phyloP scores from a whole-genome alignment of 441 rosid species.

The Heliophila coronopifolia region DNA sequence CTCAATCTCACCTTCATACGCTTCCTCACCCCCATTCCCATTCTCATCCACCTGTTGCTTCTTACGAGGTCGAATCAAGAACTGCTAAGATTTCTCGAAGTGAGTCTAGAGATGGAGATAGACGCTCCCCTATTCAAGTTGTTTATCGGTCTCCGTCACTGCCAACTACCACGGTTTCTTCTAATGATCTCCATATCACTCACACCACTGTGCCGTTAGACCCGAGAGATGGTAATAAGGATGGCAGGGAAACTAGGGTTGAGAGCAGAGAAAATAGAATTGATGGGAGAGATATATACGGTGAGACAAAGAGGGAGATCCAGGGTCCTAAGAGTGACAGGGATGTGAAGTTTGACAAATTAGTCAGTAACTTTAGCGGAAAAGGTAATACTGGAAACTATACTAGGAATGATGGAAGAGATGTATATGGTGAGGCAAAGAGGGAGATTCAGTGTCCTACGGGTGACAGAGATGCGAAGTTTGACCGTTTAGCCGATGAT shows the following conservation, averaged over 20 bases:
- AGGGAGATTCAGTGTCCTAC: slow-evolving; percentile 63
- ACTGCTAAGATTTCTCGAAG: slow-evolving; percentile 52
- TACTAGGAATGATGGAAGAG: slow-evolving; percentile 50
- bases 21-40: slow-evolving; percentile 27
- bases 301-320: slow-evolving; percentile 66
- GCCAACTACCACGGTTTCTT: slow-evolving; percentile 34
- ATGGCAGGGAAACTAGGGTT: slow-evolving; percentile 43
- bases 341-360: slow-evolving; percentile 58
- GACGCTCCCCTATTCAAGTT: slow-evolving; percentile 74
- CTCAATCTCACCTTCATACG: slow-evolving; percentile 19
- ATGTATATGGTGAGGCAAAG: slow-evolving; percentile 46
- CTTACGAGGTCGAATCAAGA: slow-evolving; percentile 64
- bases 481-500: slow-evolving; percentile 62
- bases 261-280: slow-evolving; percentile 54
- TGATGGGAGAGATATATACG: slow-evolving; percentile 50
- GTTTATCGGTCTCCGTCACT: slow-evolving; percentile 44
- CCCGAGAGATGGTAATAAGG: slow-evolving; percentile 54
- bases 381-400: slow-evolving; percentile 16
- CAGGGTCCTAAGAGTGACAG: slow-evolving; percentile 58
- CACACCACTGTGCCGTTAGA: slow-evolving; percentile 42
- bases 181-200: slow-evolving; percentile 51
- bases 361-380: slow-evolving; percentile 46
- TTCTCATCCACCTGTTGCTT: slow-evolving; percentile 22
- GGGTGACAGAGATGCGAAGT: slow-evolving; percentile 56
- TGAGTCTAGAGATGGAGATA: slow-evolving; percentile 72